Percentiles rank a stretch among this genome's conserved stretches.
Conservation (phyloP, 75 land plant genomes). For the Pinus albicaulis region DNA sequence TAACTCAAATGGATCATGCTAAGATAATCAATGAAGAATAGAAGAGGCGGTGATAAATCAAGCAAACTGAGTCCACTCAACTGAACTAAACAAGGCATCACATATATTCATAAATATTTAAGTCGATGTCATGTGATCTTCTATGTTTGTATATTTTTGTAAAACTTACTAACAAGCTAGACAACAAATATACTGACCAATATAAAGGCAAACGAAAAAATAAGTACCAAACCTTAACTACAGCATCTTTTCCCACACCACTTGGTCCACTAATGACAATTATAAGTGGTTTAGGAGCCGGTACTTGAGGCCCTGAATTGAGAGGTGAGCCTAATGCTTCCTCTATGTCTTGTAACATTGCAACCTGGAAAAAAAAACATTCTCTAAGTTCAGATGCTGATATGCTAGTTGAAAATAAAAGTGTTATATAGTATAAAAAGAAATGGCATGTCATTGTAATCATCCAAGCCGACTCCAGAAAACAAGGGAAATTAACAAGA, state of each 20-base stretch:
- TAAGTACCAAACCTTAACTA: slow-evolving; percentile 61
- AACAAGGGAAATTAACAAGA: too few relatives aligned
- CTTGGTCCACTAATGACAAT: slow-evolving; percentile 96
- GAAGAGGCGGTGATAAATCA: too few relatives aligned
- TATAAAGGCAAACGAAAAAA: neutral
- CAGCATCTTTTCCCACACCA: slow-evolving; percentile 97
- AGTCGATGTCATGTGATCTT: neutral
- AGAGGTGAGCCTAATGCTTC: slow-evolving; percentile 60
- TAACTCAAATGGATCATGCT: neutral
- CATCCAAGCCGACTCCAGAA: too few relatives aligned
- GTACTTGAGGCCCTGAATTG: slow-evolving; percentile 43
- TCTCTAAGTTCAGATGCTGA: too few relatives aligned
- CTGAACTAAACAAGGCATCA: neutral
- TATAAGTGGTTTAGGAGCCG: slow-evolving; percentile 64
- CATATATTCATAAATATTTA: neutral
- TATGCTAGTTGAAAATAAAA: too few relatives aligned
- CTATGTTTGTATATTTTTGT: neutral
- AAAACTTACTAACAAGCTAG: neutral
- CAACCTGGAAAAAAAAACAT: slow-evolving; percentile 14
- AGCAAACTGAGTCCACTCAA: neutral
- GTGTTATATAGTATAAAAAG: too few relatives aligned
- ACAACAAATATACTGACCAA: neutral
- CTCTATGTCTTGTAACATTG: slow-evolving; percentile 63
- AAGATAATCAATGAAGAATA: neutral
- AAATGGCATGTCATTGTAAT: too few relatives aligned